Percentiles rank a stretch among this genome's conserved stretches.
phyloP scores from a whole-genome alignment of 1,139 yeast species.

The Scheffersomyces parashehatae region DNA sequence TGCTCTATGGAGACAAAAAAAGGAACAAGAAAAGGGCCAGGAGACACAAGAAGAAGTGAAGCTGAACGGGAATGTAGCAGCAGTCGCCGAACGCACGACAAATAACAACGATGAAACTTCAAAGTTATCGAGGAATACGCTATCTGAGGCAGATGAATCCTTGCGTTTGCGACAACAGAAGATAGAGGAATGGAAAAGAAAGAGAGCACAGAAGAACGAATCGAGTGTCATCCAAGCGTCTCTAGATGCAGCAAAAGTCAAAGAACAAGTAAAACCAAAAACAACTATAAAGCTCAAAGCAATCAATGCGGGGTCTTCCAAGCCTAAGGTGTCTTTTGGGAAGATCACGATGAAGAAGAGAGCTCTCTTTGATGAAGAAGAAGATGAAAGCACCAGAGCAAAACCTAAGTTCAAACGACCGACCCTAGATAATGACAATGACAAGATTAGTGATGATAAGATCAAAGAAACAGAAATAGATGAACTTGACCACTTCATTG shows the following conservation, averaged over 20 bases:
- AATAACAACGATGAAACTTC: background rate
- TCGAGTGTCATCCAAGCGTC: conserved; percentile 1
- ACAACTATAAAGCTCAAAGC: conserved; percentile 6
- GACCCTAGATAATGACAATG: conserved; percentile 7
- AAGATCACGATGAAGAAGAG: conserved; percentile 3
- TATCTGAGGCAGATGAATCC: conserved; percentile 10
- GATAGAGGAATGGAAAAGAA: conserved; percentile 44
- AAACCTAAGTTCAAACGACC: conserved; percentile 30
- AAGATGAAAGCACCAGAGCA: conserved; percentile 11
- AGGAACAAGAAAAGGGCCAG: conserved; percentile 21
- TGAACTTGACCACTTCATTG: conserved; percentile 9
- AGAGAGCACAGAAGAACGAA: conserved; percentile 17
- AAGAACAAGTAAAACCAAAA: background rate
- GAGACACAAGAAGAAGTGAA: background rate
- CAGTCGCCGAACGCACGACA: conserved; percentile 5
- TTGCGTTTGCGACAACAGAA: conserved; percentile 26
- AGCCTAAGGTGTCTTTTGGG: background rate
- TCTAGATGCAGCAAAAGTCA: background rate
- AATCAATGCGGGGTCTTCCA: conserved; percentile 7
- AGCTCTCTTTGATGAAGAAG: conserved; percentile 19
- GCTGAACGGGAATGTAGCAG: conserved; percentile 6
- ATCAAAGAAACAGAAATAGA: conserved; percentile 8
- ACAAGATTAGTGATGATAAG: conserved; percentile 9
- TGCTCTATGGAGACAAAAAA: conserved; percentile 44
- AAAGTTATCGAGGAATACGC: background rate